Base-by-base conservation (phyloP, 2,329 filamentous ascomycete genomes). In the Fusarium lyarnte region DNA sequence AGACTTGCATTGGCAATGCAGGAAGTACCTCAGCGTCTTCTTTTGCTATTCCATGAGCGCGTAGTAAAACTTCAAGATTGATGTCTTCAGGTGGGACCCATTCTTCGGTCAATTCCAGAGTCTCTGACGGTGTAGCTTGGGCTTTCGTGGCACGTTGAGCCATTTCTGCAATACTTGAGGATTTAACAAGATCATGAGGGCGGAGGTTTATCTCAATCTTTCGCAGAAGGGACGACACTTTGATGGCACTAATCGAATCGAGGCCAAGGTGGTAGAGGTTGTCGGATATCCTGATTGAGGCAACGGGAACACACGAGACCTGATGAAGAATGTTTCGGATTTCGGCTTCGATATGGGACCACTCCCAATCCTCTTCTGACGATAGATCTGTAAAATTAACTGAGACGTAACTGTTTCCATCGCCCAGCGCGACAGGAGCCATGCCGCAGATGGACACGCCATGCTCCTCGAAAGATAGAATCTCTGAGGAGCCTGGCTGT, bases 221-320 rank as follows among this genome's bases (percentile, higher is more conserved):
- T 45, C 89, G 90, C 8, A 98, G 83, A 12, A 94, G 84, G 1
- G 91, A 88, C 13, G 91, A 90, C 7, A 94, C 90, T 77, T 96
- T 97, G 83, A 98, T 96, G 3, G 94, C 92, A 71, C 92, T 95
- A 79, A 98, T 97, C 1, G 95, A 98, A 79, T 98, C 95, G 3
- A 98, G 88, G 1, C 95, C 95, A 4, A 98, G 86, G 70, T 96
- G 91, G 80, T 96, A 97, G 17, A 97, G 88, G 0, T 88, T 93
- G 55, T 90, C 88, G 2, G 85, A 84, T 61, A 85, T 86, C 6
- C 83, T 81, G 57, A 97, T 92, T 4, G 89, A 84, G 0, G 84
- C 78, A 23, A 85, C 81, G 0, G 90, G 84, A 0, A 92, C 81
- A 21, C 87, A 88, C 0, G 94, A 93, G 2, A 95, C 85, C 35